Base-by-base conservation (phyloP, 2,329 filamentous ascomycete genomes). In the Phialophora macrospora region DNA sequence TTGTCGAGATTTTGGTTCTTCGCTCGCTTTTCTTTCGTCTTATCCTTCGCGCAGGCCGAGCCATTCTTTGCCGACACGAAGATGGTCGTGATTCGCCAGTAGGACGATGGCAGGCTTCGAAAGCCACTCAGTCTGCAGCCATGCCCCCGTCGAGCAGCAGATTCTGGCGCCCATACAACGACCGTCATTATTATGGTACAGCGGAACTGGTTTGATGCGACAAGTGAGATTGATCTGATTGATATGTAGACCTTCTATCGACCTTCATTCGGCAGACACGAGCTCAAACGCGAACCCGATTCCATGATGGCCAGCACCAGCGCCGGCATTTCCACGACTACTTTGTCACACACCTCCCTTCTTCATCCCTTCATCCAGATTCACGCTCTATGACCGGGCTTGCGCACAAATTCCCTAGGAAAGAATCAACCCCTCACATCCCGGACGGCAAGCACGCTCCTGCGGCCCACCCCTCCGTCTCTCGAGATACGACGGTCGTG, bases 261-360 rank as follows among this genome's bases (percentile, higher is more conserved):
- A 68, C 72, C 60, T 77, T 76, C 62, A 71, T 75, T 32, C 73
- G 73, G 41, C 72, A 71, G 34, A 67, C 62, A 30, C 65, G 68
- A 5, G 60, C 68, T 4, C 62, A 61, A 22, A 66, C 48, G 28
- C 63, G 59, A 55, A 64, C 63, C 4, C 58, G 64, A 32, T 30
- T 69, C 8, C 52, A 41, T 8, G 17, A 68, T 67, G 28, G 62
- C 34, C 38, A 55, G 24, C 58, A 60, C 17, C 74, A 72, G 63
- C 80, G 79, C 60, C 84, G 86, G 55, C 77, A 79, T 68, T 98
- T 98, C 78, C 93, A 97, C 81, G 93, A 96, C 73, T 98, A 99
- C 82, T 99, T 99, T 78, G 92, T 98, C 66, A 97, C 95, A 8
- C 92, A 97, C 77, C 85, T 99, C 1, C 94, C 95, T 4, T 96